Evolutionary conservation across 805 yeast species (phyloP).

Genomic region (Nakazawaea ambrosiae): DNA sequence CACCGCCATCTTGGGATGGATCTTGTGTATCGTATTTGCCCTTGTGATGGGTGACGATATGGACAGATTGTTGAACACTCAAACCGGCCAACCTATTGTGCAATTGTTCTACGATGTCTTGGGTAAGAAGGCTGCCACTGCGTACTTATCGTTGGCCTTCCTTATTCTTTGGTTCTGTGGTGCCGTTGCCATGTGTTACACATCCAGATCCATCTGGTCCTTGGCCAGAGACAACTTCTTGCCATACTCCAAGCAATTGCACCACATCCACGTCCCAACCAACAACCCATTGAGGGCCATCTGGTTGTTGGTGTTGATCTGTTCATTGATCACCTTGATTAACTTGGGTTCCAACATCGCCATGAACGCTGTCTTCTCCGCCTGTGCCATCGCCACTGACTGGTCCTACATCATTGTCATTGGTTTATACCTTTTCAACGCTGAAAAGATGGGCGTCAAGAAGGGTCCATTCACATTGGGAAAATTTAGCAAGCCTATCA

Average conservation of each 20-base stretch:
- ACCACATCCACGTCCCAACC: slow-evolving; percentile 32
- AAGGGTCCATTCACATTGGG: slow-evolving; percentile 48
- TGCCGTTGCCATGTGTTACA: slow-evolving; percentile 41
- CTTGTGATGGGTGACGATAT: slow-evolving; percentile 37
- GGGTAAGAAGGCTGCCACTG: slow-evolving; percentile 48
- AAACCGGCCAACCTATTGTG: slow-evolving; percentile 45
- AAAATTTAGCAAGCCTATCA: slow-evolving; percentile 29
- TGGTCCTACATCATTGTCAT: slow-evolving; percentile 44
- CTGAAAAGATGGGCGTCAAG: slow-evolving; percentile 35
- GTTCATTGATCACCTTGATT: slow-evolving; percentile 38
- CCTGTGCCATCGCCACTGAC: slow-evolving; percentile 44
- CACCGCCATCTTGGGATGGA: slow-evolving; percentile 45
- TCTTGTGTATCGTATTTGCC: slow-evolving; percentile 38
- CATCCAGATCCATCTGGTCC: slow-evolving; percentile 48
- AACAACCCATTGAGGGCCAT: slow-evolving; percentile 37
- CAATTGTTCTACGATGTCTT: slow-evolving; percentile 42
- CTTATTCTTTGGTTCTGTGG: slow-evolving; percentile 48
- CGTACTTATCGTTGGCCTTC: slow-evolving; percentile 40
- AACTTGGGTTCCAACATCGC: slow-evolving; percentile 36
- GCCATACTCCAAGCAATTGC: slow-evolving; percentile 38
- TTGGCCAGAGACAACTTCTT: slow-evolving; percentile 51
- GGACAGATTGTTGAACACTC: slow-evolving; percentile 23
- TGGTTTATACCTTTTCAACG: slow-evolving; percentile 32
- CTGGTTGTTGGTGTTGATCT: slow-evolving; percentile 31
- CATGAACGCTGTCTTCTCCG: slow-evolving; percentile 48